phyloP scores from a whole-genome alignment of 2,329 filamentous ascomycete genomes.

The Phaeosphaeria sp. region DNA sequence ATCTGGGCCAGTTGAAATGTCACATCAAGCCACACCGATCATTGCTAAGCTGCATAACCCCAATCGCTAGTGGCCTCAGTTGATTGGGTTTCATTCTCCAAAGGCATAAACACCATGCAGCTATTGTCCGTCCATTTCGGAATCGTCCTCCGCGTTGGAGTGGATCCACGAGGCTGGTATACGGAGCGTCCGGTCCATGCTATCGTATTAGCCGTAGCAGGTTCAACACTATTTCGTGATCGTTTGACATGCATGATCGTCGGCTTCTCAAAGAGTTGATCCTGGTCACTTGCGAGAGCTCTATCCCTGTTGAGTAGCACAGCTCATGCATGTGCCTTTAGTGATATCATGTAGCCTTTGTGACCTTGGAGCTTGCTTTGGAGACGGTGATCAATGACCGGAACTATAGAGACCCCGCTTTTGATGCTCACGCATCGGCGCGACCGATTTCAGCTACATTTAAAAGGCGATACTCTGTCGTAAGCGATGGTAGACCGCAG shows the following conservation, averaged over 20 bases:
- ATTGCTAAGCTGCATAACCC: background rate
- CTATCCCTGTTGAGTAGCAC: conserved; percentile 14
- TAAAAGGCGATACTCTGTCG: conserved; percentile 11
- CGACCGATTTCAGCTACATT: conserved; percentile 10
- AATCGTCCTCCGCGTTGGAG: background rate
- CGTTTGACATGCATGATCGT: conserved; percentile 14
- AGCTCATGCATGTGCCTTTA: conserved; percentile 9
- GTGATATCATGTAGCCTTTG: conserved; percentile 1
- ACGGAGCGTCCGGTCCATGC: too few species aligned
- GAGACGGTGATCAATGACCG: conserved; percentile 2
- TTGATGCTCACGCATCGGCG: conserved; percentile 10
- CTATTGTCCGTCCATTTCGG: background rate
- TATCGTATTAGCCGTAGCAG: background rate
- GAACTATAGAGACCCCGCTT: conserved; percentile 17
- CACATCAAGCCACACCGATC: background rate
- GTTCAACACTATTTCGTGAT: background rate
- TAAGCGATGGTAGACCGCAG: conserved; percentile 3
- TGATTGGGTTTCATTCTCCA: background rate
- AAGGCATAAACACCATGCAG: background rate
- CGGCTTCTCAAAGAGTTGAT: conserved; percentile 6
- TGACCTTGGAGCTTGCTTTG: background rate
- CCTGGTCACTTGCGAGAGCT: conserved; percentile 1
- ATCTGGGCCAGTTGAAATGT: background rate
- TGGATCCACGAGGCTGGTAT: background rate
- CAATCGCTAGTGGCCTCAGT: background rate